Evolutionary conservation across 2,329 filamentous ascomycete species (phyloP).

Genomic region (Calonectria pseudoturangicola): DNA sequence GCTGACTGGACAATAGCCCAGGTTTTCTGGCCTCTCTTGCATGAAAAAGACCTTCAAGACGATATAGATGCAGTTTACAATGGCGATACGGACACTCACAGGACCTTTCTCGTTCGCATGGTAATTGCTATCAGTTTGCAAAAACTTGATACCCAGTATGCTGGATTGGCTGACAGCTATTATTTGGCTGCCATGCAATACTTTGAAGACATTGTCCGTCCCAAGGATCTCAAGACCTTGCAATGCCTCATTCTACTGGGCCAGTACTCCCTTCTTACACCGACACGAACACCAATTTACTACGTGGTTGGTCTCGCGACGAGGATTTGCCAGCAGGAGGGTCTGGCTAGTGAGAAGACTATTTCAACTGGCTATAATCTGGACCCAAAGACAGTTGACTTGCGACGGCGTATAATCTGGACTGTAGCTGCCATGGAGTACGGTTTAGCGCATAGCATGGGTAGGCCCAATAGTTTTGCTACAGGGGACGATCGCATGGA

Average conservation of each 20-base stretch:
- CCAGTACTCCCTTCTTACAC: constrained; percentile 93
- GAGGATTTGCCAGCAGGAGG: constrained; percentile 91
- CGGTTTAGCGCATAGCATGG: constrained; percentile 90
- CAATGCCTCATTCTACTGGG: constrained; percentile 92
- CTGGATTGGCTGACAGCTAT: constrained; percentile 95
- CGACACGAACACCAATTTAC: constrained; percentile 93
- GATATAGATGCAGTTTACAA: constrained; percentile 89
- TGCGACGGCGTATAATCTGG: constrained; percentile 93
- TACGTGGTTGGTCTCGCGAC: constrained; percentile 93
- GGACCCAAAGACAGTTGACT: constrained; percentile 87
- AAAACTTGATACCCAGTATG: constrained; percentile 91
- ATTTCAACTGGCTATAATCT: constrained; percentile 79
- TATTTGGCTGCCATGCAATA: constrained; percentile 92
- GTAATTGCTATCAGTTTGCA: constrained; percentile 96
- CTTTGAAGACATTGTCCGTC: constrained; percentile 87
- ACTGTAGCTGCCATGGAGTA: constrained; percentile 91
- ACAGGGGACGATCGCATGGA: constrained; percentile 88
- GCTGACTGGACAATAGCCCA: constrained; percentile 76
- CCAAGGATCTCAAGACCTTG: constrained; percentile 92
- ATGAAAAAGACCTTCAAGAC: constrained; percentile 85
- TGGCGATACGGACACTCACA: constrained; percentile 84
- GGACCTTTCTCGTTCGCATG: constrained; percentile 92
- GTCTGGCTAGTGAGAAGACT: constrained; percentile 91
- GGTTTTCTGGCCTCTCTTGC: constrained; percentile 89
- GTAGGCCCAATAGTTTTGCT: constrained; percentile 89